phyloP scores from a whole-genome alignment of 2,329 filamentous ascomycete genomes.

The Colletotrichum lini region DNA sequence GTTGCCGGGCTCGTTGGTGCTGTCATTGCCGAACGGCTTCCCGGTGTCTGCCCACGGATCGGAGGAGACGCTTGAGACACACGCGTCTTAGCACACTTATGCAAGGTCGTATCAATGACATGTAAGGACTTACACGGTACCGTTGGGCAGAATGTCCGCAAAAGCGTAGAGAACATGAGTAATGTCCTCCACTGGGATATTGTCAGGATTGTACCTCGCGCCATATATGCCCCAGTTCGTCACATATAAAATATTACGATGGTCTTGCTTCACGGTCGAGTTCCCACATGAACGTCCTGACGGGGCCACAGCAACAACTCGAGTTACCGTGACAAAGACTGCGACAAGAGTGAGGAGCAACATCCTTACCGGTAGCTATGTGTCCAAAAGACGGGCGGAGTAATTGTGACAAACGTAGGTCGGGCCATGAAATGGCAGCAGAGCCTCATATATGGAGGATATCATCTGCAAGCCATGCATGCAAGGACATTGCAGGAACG shows the following conservation, averaged over 20 bases:
- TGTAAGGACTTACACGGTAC: constrained; percentile 29
- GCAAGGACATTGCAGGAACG: not conserved
- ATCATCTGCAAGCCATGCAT: not conserved
- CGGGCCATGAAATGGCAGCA: not conserved
- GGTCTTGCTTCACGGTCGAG: not conserved
- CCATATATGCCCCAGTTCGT: constrained; percentile 39
- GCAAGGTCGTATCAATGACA: too few species aligned
- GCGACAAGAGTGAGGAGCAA: not conserved
- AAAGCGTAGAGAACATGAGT: constrained; percentile 36
- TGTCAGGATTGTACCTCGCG: constrained; percentile 23
- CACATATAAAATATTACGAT: constrained; percentile 33
- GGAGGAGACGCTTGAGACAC: constrained; percentile 45
- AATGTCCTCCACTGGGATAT: constrained; percentile 18
- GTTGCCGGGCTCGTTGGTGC: constrained; percentile 57
- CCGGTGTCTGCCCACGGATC: constrained; percentile 52
- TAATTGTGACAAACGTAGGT: not conserved
- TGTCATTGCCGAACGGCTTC: constrained; percentile 29
- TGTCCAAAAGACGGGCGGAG: not conserved
- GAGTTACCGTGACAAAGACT: not conserved
- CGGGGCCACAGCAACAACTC: not conserved
- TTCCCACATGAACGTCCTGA: not conserved
- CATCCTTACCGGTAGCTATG: not conserved
- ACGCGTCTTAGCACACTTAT: not conserved
- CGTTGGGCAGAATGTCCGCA: constrained; percentile 28
- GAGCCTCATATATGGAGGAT: not conserved